A percentile compares a stretch with the other conserved stretches of the same genome.
Conservation (phyloP, 192 early-diverging fungal genomes). For the Mortierella claussenii region DNA sequence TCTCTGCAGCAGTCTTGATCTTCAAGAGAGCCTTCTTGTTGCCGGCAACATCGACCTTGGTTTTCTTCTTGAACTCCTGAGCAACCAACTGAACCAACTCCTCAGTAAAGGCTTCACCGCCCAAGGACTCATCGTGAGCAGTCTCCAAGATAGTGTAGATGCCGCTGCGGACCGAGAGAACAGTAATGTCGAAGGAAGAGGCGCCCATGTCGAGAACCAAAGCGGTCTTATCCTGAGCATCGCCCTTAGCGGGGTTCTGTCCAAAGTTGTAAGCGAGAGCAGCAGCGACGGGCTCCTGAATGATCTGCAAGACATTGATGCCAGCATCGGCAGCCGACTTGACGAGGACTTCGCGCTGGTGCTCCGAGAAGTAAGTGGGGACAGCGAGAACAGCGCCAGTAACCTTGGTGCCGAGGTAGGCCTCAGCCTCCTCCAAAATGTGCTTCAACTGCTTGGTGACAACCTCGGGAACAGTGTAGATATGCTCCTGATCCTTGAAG, state of each 20-base stretch:
- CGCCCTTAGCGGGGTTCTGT: slow-evolving; percentile 57
- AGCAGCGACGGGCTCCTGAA: slow-evolving; percentile 92
- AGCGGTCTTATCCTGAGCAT: slow-evolving; percentile 77
- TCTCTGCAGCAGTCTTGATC: slow-evolving; percentile 85
- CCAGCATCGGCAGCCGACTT: slow-evolving; percentile 80
- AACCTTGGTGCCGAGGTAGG: slow-evolving; percentile 83
- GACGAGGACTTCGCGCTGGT: slow-evolving; percentile 74
- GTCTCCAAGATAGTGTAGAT: slow-evolving; percentile 83
- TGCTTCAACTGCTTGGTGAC: slow-evolving; percentile 83
- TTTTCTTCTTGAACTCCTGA: slow-evolving; percentile 90
- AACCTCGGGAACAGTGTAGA: slow-evolving; percentile 78
- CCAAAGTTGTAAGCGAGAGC: slow-evolving; percentile 85
- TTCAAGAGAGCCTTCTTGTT: slow-evolving; percentile 86
- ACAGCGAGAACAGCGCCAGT: slow-evolving; percentile 86
- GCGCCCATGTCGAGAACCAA: slow-evolving; percentile 92
- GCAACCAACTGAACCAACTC: slow-evolving; percentile 83
- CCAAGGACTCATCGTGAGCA: slow-evolving; percentile 80
- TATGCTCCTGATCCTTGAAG: slow-evolving; percentile 67
- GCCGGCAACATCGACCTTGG: slow-evolving; percentile 78
- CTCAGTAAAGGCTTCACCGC: slow-evolving; percentile 89
- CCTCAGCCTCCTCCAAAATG: slow-evolving; percentile 89
- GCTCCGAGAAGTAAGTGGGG: slow-evolving; percentile 85
- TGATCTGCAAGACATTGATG: slow-evolving; percentile 80
- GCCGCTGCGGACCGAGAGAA: slow-evolving; percentile 83
- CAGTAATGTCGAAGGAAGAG: slow-evolving; percentile 83